Evolutionary conservation across 192 early-diverging fungal genomes (phyloP).

Genomic region (Lunasporangiospora selenospora): DNA sequence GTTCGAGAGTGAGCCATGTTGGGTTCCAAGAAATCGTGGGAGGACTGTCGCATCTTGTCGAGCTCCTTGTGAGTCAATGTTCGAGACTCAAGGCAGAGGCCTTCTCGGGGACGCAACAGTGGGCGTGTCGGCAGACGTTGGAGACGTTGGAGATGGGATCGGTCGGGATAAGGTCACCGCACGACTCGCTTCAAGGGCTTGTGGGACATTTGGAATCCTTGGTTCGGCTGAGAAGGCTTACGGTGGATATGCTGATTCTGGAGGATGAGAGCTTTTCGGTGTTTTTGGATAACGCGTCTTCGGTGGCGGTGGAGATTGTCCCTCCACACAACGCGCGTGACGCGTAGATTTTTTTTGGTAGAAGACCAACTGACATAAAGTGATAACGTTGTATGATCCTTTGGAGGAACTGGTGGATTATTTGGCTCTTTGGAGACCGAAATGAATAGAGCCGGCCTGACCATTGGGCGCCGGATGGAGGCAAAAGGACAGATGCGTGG

Average conservation of each 20-base stretch:
- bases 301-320: too few relatives aligned
- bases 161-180: constrained; percentile 12
- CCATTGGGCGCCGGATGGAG: too few relatives aligned
- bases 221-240: neutral
- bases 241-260: constrained; percentile 20
- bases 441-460: too few relatives aligned
- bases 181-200: constrained; percentile 6
- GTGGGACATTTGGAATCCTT: constrained; percentile 16
- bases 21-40: constrained; percentile 20
- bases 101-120: constrained; percentile 2
- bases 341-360: too few relatives aligned
- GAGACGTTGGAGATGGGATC: constrained; percentile 23
- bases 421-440: too few relatives aligned
- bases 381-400: too few relatives aligned
- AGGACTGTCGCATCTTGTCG: neutral
- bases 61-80: constrained; percentile 12
- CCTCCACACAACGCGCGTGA: too few relatives aligned
- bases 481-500: too few relatives aligned
- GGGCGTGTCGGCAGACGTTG: constrained; percentile 11
- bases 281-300: too few relatives aligned
- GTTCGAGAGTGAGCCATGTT: constrained; percentile 20
- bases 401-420: too few relatives aligned
- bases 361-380: too few relatives aligned
- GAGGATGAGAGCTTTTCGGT: too few relatives aligned
- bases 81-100: constrained; percentile 9